These are phyloP conservation scores for Penstemon eatonii DNA, from an alignment of 257 asterid genomes.

Conservation along the genomic window DNA sequence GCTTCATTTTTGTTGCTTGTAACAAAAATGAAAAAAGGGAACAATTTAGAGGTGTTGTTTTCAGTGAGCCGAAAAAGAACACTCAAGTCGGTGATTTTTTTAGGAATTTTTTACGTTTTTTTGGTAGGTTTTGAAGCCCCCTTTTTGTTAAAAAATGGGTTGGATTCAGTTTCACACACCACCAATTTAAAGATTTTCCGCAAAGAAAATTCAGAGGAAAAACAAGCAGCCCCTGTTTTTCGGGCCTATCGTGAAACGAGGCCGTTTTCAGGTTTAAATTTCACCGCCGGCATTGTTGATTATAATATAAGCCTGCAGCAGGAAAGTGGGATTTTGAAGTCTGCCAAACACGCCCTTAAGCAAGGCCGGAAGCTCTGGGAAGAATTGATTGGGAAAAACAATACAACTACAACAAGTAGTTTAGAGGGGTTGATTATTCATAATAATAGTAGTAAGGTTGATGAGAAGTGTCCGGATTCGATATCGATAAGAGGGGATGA, in stretches of 20 bases:
- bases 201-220: slow-evolving; percentile 62
- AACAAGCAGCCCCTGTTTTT: slow-evolving; percentile 62
- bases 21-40: slow-evolving; percentile 60
- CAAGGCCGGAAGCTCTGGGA: slow-evolving; percentile 71
- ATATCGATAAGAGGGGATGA: slow-evolving; percentile 51
- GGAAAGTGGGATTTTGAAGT: slow-evolving; percentile 48
- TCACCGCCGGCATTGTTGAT: slow-evolving; percentile 48
- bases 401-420: not conserved
- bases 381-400: slow-evolving; percentile 38
- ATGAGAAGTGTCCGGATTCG: slow-evolving; percentile 65
- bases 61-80: slow-evolving; percentile 63
- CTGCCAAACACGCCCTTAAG: slow-evolving; percentile 71
- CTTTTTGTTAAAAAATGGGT: slow-evolving; percentile 55
- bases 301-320: slow-evolving; percentile 31
- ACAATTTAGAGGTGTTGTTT: slow-evolving; percentile 54
- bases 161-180: slow-evolving; percentile 38
- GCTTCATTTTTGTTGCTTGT: no score
- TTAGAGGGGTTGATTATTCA: no score
- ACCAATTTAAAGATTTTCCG: slow-evolving; percentile 54
- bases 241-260: slow-evolving; percentile 59
- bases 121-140: slow-evolving; percentile 78
- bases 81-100: slow-evolving; percentile 48
- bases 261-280: slow-evolving; percentile 51
- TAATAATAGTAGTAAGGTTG: not conserved
- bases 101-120: slow-evolving; percentile 52